phyloP scores from a whole-genome alignment of 345 rosid genomes.

The Nephelium lappaceum region DNA sequence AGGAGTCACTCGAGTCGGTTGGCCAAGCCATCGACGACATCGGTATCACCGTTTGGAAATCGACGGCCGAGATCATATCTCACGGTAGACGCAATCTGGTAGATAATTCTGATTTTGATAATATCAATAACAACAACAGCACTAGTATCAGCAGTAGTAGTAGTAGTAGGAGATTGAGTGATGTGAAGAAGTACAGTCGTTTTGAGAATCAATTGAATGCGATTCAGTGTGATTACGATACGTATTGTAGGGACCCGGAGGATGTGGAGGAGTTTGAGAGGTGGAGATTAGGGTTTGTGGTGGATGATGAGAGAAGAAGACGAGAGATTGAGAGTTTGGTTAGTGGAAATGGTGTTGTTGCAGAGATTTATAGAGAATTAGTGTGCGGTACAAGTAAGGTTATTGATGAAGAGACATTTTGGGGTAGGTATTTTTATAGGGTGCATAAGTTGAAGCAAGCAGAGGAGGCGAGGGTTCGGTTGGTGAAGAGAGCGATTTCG shows the following conservation, averaged over 20 bases:
- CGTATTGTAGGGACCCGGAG: conserved; percentile 61
- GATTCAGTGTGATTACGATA: conserved; percentile 47
- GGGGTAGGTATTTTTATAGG: conserved; percentile 67
- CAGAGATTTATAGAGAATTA: conserved; percentile 42
- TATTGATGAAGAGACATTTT: conserved; percentile 55
- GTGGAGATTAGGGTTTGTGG: conserved; percentile 58
- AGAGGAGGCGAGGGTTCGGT: conserved; percentile 69
- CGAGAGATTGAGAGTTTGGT: conserved; percentile 45
- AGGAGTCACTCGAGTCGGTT: conserved; percentile 74
- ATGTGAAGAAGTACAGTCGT: conserved; percentile 57
- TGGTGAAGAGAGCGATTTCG: conserved; percentile 59
- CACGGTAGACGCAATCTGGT: conserved; percentile 57
- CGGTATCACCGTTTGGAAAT: conserved; percentile 71
- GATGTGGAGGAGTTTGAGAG: conserved; percentile 47
- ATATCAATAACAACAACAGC: background rate
- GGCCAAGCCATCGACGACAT: conserved; percentile 86
- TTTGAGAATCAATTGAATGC: conserved; percentile 66
- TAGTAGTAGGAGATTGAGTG: conserved; percentile 20
- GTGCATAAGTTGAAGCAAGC: conserved; percentile 55
- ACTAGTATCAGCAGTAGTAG: background rate
- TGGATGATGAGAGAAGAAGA: conserved; percentile 46
- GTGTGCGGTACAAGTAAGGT: conserved; percentile 44
- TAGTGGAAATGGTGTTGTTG: conserved; percentile 35
- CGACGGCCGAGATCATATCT: conserved; percentile 69
- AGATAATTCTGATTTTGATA: conserved; percentile 29